Evolutionary conservation across 1,139 yeast species (phyloP), one percentile per base, ranked within the genome.

Genomic region (Nakaseomyces bracarensis): DNA sequence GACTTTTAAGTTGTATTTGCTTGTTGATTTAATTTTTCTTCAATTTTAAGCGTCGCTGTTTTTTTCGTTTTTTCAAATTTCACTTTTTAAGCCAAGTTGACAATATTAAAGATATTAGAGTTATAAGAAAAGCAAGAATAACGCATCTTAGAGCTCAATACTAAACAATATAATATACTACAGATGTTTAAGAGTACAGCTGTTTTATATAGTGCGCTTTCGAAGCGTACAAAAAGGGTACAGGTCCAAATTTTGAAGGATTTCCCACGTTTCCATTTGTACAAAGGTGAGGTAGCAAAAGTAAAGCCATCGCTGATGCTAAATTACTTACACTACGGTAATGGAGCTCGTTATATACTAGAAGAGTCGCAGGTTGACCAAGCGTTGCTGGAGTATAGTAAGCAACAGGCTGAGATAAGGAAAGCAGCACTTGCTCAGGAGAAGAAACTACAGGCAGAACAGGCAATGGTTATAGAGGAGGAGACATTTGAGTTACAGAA

Each of bases 261-360:
- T 55, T 72, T 79, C 56, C 74, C 77, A 29, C 72, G 71, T 9
- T 62, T 77, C 45, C 66, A 65, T 37, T 59, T 67, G 13, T 86
- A 85, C n/a, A 67, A 64, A 33, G 96, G 96, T 22, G 82, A 87
- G 65, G 70, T 87, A 36, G 72, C 83, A 20, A 67, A 73, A 31
- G 96, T 86, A n/a, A 72, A 77, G 47, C 85, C 95, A 26, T 84
- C 91, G 14, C 70, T 75, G 46, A 87, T 87, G 96, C 75, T 91
- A 60, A 84, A 83, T 64, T 75, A 68, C 53, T 71, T 87, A 45
- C 86, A 86, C 54, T 74, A 75, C 40, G 57, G 68, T 47, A 79
- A 83, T 52, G 82, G 84, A 38, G 96, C 96, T 3, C 74, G 76
- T 29, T 83, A 82, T 57, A 70, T 82, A 25, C 60, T 74, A 23